Percentiles rank a stretch among this genome's conserved stretches.
Evolutionary conservation across 805 yeast genomes (phyloP).

Genomic region (Schwanniomyces sp.): DNA sequence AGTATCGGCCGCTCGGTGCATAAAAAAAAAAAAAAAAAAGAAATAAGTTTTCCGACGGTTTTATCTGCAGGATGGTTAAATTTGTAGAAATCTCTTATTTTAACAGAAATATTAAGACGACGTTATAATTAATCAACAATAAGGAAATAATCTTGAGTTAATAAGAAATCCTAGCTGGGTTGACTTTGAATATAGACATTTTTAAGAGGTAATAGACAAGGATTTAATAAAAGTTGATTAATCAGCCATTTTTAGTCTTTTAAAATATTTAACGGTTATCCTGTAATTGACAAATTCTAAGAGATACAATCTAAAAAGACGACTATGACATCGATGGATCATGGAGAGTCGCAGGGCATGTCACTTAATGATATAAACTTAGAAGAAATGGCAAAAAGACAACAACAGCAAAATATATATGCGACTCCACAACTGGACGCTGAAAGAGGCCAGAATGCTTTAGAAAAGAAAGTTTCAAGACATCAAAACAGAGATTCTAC

Average conservation of each 20-base stretch:
- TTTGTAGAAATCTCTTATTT: neutral
- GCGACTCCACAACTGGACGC: slow-evolving; percentile 16
- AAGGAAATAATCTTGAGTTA: neutral
- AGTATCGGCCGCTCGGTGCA: too few species aligned
- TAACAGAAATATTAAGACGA: neutral
- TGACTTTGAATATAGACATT: neutral
- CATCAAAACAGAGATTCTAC: slow-evolving; percentile 30
- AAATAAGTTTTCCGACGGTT: neutral
- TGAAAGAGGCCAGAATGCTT: neutral
- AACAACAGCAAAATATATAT: slow-evolving; percentile 28
- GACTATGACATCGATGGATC: slow-evolving; percentile 26
- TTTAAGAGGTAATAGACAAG: neutral
- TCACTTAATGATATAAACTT: slow-evolving; percentile 26
- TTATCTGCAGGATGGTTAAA: slow-evolving; percentile 1
- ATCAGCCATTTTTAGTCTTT: too few species aligned
- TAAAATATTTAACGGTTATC: too few species aligned
- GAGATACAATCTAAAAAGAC: neutral
- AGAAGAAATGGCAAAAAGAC: slow-evolving; percentile 26
- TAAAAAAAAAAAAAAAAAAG: neutral
- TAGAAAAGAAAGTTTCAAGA: slow-evolving; percentile 7
- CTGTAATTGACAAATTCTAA: neutral
- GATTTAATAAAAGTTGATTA: neutral
- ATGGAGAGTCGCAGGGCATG: slow-evolving; percentile 18
- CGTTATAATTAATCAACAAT: neutral
- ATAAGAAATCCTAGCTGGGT: neutral